A percentile compares a stretch with the other conserved stretches of the same genome.
These are phyloP conservation scores for Malus hybrid DNA, from an alignment of 331 rosid genomes.

Conservation along the genomic window DNA sequence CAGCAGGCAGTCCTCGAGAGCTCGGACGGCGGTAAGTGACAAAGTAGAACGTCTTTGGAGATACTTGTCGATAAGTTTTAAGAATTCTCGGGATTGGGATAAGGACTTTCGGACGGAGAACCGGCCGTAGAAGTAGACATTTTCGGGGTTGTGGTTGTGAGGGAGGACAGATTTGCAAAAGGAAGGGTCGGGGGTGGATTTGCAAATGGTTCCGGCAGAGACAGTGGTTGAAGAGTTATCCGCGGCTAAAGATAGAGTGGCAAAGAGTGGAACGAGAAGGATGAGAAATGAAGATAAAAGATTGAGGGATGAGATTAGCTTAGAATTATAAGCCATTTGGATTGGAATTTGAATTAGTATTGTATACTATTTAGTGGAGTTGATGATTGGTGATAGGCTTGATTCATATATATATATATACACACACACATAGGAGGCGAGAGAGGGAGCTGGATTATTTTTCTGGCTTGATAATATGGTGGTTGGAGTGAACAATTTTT, in stretches of 20 bases:
- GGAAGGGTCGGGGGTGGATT: conserved; percentile 24
- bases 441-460: not conserved
- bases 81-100: conserved; percentile 46
- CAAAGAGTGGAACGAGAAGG: not conserved
- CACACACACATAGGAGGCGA: not conserved
- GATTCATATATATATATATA: not conserved
- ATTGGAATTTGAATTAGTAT: not conserved
- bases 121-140: conserved; percentile 44
- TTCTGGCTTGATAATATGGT: too few species aligned
- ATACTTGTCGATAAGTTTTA: conserved; percentile 29
- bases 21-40: conserved; percentile 42
- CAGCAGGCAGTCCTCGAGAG: conserved; percentile 58
- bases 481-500: too few species aligned
- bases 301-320: not conserved
- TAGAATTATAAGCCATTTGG: conserved; percentile 3
- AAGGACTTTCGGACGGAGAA: conserved; percentile 39
- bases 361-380: not conserved
- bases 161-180: conserved; percentile 19
- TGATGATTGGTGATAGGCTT: not conserved
- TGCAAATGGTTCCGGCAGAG: conserved; percentile 16
- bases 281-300: conserved; percentile 9
- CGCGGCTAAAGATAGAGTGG: not conserved
- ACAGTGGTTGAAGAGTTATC: conserved; percentile 3
- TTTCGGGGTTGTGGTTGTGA: conserved; percentile 5
- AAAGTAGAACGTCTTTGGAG: conserved; percentile 25